A percentile compares a stretch with the other conserved stretches of the same genome.
Evolutionary conservation across 495 filamentous ascomycete genomes (phyloP).

Genomic region (Trichocladium antarcticum): DNA sequence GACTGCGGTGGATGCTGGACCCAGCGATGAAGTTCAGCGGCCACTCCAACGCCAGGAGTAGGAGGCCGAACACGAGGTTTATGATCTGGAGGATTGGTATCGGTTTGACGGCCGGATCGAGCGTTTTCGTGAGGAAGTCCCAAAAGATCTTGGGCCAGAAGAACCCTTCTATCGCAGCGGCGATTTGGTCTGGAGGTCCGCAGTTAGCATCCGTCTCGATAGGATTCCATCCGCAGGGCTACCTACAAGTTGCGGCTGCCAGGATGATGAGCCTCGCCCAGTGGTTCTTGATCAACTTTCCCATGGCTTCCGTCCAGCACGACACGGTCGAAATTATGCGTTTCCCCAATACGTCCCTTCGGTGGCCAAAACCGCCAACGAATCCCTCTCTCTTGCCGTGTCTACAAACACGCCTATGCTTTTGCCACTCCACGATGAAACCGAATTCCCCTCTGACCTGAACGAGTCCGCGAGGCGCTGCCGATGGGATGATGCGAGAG

Average conservation of each 20-base stretch:
- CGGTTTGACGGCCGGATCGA: conserved; percentile 76
- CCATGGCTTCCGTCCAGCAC: conserved; percentile 50
- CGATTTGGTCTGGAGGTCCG: conserved; percentile 60
- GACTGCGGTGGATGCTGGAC: conserved; percentile 66
- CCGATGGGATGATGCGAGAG: too few relatives aligned
- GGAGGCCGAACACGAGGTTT: conserved; percentile 82
- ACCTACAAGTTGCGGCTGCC: conserved; percentile 72
- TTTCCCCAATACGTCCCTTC: background rate
- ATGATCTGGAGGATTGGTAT: conserved; percentile 84
- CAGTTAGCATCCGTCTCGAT: conserved; percentile 10
- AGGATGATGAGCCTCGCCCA: conserved; percentile 89
- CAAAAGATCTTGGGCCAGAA: conserved; percentile 99
- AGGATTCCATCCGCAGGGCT: background rate
- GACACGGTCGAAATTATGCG: conserved; percentile 7
- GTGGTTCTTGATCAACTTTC: conserved; percentile 97
- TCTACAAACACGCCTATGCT: conserved; percentile 14
- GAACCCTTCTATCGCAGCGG: conserved; percentile 71
- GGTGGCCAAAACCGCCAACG: background rate
- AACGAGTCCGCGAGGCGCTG: background rate
- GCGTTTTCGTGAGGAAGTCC: conserved; percentile 88
- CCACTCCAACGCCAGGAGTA: conserved; percentile 84
- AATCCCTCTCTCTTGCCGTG: conserved; percentile 23
- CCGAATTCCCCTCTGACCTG: background rate
- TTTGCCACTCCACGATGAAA: background rate
- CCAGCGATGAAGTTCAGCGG: conserved; percentile 60